phyloP scores from a whole-genome alignment of 306 rosid genomes.

The Erythrophleum fordii region DNA sequence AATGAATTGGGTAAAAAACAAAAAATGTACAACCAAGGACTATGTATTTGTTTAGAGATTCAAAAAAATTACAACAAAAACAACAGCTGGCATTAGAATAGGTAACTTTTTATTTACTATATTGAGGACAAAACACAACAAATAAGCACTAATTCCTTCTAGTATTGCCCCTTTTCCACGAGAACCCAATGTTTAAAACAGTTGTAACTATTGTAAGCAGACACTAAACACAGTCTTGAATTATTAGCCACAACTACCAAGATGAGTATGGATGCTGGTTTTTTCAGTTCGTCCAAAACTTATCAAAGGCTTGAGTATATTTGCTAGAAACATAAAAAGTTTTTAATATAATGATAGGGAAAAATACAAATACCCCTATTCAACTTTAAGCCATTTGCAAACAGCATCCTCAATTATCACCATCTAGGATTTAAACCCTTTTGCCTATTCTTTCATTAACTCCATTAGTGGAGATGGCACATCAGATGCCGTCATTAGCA shows the following conservation, averaged over 20 bases:
- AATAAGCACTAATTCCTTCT: neutral
- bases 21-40: neutral
- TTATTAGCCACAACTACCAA: neutral
- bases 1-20: neutral
- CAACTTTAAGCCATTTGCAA: neutral
- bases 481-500: neutral
- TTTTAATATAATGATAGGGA: neutral
- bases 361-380: neutral
- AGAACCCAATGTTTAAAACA: neutral
- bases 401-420: neutral
- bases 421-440: neutral
- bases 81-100: neutral
- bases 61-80: neutral
- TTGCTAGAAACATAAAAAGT: neutral
- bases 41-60: neutral
- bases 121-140: neutral
- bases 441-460: neutral
- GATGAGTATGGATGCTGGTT: neutral
- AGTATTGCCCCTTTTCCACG: neutral
- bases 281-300: neutral
- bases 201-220: neutral
- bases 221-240: neutral
- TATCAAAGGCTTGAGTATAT: neutral
- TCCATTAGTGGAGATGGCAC: neutral
- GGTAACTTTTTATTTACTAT: neutral